Base-by-base conservation (phyloP, 2,329 filamentous ascomycete species). In the Monosporascus ibericus region DNA sequence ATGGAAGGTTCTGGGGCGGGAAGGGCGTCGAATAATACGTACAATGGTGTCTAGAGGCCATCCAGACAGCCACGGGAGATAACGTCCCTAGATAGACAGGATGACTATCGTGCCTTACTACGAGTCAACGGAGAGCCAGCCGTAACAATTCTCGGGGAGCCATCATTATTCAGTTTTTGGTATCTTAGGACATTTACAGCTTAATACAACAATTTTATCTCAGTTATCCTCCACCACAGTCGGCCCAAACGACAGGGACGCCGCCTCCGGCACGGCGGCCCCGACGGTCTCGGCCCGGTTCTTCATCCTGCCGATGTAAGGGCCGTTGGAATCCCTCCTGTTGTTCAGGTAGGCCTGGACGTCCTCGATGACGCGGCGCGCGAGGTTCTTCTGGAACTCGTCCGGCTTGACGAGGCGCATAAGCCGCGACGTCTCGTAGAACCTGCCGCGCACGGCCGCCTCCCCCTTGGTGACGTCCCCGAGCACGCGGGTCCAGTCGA, bases 361-460 rank as follows among this genome's bases (percentile, higher is more conserved):
- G 34, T 77, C 74, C 34, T 72, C 69, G 27, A 79, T 64, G 37
- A 68, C 62, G 40, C 72, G 72, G 38, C 67, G 64, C 24, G 65
- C 60, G 36, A 75, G 56, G 17, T 70, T 68, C 5, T 65, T 63
- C 40, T 73, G 64, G 53, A 72, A 74, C 5, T 63, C 65, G 1
- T 60, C 62, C 9, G 69, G 68, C 40, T 77, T 70, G 50, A 82
- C 67, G 51, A 81, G 73, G 17, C 73, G 72, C 65, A 80, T 75
- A 37, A 84, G 69, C 53, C 73, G 71, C 52, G 74, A 67, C n/a
- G 77, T 77, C 17, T 80, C 76, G 66, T 84, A 83, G 67, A 82
- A 82, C n/a, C 80, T 72, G 48, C 80, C 80, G 52, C 73, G 71
- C 48, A 83, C 71, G 22, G 71, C 70, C 15, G 63, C 61, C 59